Percentiles rank a stretch among this genome's conserved stretches.
Conservation (phyloP, 1,284 basidiomycete genomes). For the Peniophora sp. region DNA sequence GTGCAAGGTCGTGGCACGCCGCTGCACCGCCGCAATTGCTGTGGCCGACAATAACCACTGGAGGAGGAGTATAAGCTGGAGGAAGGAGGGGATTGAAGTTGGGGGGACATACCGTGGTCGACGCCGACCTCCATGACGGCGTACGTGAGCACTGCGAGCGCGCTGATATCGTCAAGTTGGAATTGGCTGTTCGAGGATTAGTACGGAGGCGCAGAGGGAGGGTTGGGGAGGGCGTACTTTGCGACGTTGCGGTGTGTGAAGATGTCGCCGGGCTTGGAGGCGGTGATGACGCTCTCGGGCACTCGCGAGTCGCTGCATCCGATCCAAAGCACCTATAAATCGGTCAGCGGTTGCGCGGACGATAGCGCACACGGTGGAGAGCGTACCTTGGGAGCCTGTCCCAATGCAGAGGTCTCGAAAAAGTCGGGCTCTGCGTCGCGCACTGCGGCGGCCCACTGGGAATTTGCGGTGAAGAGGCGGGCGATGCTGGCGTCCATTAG, state of each 20-base stretch:
- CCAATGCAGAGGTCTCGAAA: slow-evolving; percentile 50
- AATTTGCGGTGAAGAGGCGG: slow-evolving; percentile 47
- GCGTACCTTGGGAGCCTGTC: slow-evolving; percentile 65
- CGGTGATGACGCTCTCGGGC: slow-evolving; percentile 48
- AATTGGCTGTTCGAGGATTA: slow-evolving; percentile 52
- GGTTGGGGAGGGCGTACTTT: slow-evolving; percentile 18
- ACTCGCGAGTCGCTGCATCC: slow-evolving; percentile 69
- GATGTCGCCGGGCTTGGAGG: slow-evolving; percentile 55
- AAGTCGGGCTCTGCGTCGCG: slow-evolving; percentile 51
- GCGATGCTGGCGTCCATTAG: slow-evolving; percentile 24
- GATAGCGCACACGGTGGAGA: neutral
- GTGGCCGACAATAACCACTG: slow-evolving; percentile 80
- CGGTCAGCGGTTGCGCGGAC: neutral
- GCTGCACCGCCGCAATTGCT: slow-evolving; percentile 74
- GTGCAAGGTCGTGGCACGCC: slow-evolving; percentile 45
- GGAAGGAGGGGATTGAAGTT: slow-evolving; percentile 15
- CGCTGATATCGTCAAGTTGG: slow-evolving; percentile 71
- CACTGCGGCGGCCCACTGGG: slow-evolving; percentile 55
- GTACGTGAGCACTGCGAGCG: slow-evolving; percentile 74
- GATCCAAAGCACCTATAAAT: slow-evolving; percentile 57
- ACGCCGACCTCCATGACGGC: slow-evolving; percentile 76
- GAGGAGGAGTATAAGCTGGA: slow-evolving; percentile 12
- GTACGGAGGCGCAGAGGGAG: neutral
- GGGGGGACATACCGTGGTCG: slow-evolving; percentile 62
- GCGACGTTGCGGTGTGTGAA: slow-evolving; percentile 56